Conservation (phyloP, 805 yeast species). For the Nakazawaea peltata region DNA sequence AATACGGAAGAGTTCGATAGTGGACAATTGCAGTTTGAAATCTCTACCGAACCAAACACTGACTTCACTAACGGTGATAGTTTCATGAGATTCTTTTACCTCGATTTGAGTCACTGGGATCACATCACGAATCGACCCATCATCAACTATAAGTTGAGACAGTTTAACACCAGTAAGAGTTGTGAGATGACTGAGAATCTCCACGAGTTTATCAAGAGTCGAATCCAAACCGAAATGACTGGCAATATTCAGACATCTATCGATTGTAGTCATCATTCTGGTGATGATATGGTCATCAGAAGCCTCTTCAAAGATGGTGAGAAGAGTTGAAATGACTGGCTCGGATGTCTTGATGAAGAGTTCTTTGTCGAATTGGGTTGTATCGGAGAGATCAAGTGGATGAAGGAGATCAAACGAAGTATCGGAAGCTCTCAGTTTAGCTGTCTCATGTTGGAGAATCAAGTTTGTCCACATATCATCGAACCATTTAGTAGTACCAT, state of each 20-base stretch:
- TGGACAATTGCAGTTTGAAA: constrained; percentile 84
- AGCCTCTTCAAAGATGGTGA: constrained; percentile 79
- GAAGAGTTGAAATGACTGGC: constrained; percentile 61
- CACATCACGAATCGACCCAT: constrained; percentile 27
- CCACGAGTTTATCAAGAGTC: constrained; percentile 60
- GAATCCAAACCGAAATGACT: constrained; percentile 47
- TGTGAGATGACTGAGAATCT: constrained; percentile 59
- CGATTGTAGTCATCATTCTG: constrained; percentile 80
- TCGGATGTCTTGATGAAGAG: constrained; percentile 60
- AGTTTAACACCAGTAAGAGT: constrained; percentile 42
- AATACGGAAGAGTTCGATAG: constrained; percentile 78
- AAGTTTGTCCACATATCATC: constrained; percentile 79
- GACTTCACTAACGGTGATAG: constrained; percentile 69
- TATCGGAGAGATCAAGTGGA: constrained; percentile 15
- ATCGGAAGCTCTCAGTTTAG: too few relatives aligned
- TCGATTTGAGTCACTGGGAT: constrained; percentile 38
- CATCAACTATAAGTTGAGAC: constrained; percentile 16
- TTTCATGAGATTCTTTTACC: constrained; percentile 45
- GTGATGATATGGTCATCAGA: constrained; percentile 85
- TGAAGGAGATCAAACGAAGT: too few relatives aligned
- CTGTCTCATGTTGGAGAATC: constrained; percentile 38
- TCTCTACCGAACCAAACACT: constrained; percentile 84
- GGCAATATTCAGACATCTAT: constrained; percentile 76
- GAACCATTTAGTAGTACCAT: constrained; percentile 86
- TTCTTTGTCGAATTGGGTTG: constrained; percentile 59